phyloP scores from a whole-genome alignment of 495 filamentous ascomycete species.

The Cenococcum geophilum region DNA sequence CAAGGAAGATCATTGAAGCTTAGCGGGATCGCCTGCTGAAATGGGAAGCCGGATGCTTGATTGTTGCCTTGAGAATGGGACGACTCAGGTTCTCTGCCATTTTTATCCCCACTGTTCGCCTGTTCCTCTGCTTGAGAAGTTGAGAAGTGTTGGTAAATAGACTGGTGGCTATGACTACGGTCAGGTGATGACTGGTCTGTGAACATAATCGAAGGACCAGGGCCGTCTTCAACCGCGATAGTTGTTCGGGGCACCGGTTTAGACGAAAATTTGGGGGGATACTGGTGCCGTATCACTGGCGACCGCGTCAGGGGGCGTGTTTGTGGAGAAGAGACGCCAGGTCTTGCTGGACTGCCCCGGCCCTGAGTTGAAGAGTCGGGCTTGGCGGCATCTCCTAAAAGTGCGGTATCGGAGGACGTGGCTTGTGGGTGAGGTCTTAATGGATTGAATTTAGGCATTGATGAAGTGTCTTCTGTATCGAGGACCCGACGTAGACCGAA shows the following conservation, averaged over 20 bases:
- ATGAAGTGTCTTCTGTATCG: not conserved
- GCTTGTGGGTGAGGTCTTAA: constrained; percentile 21
- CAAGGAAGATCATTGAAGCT: constrained; percentile 81
- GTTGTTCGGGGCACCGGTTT: constrained; percentile 67
- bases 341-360: not conserved
- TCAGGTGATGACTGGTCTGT: constrained; percentile 45
- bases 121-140: constrained; percentile 18
- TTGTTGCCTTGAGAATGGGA: constrained; percentile 2
- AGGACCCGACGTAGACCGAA: constrained; percentile 14
- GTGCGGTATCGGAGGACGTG: constrained; percentile 22
- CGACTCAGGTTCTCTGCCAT: constrained; percentile 20
- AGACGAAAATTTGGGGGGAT: constrained; percentile 59
- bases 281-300: constrained; percentile 43
- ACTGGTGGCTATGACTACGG: constrained; percentile 35
- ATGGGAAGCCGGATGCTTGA: constrained; percentile 47
- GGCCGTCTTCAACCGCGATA: constrained; percentile 56
- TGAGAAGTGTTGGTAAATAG: constrained; percentile 49
- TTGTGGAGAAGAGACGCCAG: not conserved
- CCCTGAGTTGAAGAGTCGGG: not conserved
- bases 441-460: constrained; percentile 15
- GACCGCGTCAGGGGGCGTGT: constrained; percentile 42
- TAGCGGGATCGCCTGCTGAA: constrained; percentile 55
- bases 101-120: not conserved
- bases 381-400: constrained; percentile 4
- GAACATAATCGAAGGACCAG: constrained; percentile 76